A percentile compares a stretch with the other conserved stretches of the same genome.
These are phyloP conservation scores for Ogataea methylovora DNA, from an alignment of 805 yeast species.

Conservation along the genomic window DNA sequence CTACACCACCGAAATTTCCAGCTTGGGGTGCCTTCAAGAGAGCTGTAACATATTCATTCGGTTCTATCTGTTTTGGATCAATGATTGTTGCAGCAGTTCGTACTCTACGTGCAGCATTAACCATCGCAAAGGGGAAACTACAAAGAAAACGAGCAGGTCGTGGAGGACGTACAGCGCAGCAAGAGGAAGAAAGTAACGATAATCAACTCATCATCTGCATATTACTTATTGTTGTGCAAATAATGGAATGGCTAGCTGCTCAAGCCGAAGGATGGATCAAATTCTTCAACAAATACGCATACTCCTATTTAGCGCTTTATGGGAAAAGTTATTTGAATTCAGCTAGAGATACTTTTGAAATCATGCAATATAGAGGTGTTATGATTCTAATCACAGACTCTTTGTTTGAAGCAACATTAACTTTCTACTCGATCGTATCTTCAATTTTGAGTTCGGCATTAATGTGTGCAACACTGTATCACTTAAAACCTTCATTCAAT, in stretches of 20 bases:
- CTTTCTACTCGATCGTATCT: conserved; percentile 67
- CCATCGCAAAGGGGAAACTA: conserved; percentile 38
- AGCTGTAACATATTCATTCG: conserved; percentile 80
- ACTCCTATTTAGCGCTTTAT: conserved; percentile 78
- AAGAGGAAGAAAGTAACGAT: conserved; percentile 31
- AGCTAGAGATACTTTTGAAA: conserved; percentile 76
- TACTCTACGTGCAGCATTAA: conserved; percentile 48
- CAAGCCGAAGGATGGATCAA: conserved; percentile 38
- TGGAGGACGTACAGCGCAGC: not conserved
- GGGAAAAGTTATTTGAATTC: conserved; percentile 71
- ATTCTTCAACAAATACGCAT: conserved; percentile 88
- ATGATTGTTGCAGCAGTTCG: conserved; percentile 71
- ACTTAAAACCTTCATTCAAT: conserved; percentile 64
- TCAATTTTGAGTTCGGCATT: conserved; percentile 34
- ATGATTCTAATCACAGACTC: conserved; percentile 83
- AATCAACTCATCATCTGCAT: conserved; percentile 46
- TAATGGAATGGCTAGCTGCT: conserved; percentile 59
- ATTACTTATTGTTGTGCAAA: conserved; percentile 31
- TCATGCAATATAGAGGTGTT: conserved; percentile 72
- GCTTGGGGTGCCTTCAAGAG: conserved; percentile 72
- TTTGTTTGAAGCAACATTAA: conserved; percentile 68
- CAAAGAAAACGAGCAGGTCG: conserved; percentile 8
- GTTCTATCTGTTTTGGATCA: conserved; percentile 79
- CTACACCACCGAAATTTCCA: conserved; percentile 66
- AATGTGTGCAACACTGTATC: conserved; percentile 55